Conservation (phyloP, 225 moss, liverwort and hornwort species). For the Pseudisothecium myosuroides region DNA sequence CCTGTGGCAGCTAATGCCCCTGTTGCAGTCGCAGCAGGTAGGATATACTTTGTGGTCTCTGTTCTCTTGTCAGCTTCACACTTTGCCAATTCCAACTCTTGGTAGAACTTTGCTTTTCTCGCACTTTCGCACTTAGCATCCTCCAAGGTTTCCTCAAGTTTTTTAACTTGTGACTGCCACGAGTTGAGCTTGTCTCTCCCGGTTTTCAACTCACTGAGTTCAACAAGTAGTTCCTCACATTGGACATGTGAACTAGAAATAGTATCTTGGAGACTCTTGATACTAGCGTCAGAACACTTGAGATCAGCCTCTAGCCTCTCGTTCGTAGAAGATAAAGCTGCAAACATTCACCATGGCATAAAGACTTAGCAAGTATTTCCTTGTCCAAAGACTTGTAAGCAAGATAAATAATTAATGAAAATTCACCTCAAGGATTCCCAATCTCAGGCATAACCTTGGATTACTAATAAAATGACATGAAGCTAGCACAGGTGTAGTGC, state of each 20-base stretch:
- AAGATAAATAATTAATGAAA: background rate
- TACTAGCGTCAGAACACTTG: background rate
- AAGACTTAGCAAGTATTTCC: background rate
- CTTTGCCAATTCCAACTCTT: slow-evolving; percentile 23
- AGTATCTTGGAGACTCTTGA: slow-evolving; percentile 17
- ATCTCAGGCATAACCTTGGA: background rate
- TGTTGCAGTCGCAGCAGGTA: slow-evolving; percentile 43
- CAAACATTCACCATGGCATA: background rate
- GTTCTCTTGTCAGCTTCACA: slow-evolving; percentile 13
- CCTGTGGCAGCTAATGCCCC: slow-evolving; percentile 33
- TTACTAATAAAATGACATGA: background rate
- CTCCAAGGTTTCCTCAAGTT: slow-evolving; percentile 35
- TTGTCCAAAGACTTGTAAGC: background rate
- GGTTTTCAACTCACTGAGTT: slow-evolving; percentile 16
- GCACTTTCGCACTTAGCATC: slow-evolving; percentile 27
- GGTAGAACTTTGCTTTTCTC: slow-evolving; percentile 14
- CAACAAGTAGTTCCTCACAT: slow-evolving; percentile 21
- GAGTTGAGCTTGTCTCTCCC: background rate
- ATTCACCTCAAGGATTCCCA: background rate
- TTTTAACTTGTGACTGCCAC: slow-evolving; percentile 35
- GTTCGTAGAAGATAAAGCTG: slow-evolving; percentile 14
- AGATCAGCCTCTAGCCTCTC: slow-evolving; percentile 16
- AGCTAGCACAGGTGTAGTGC: no score
- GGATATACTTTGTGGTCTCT: slow-evolving; percentile 16
- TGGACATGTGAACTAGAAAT: slow-evolving; percentile 13